These are phyloP conservation scores for Arthroderma sp. DNA, from an alignment of 2,329 filamentous ascomycete genomes.

Conservation along the genomic window DNA sequence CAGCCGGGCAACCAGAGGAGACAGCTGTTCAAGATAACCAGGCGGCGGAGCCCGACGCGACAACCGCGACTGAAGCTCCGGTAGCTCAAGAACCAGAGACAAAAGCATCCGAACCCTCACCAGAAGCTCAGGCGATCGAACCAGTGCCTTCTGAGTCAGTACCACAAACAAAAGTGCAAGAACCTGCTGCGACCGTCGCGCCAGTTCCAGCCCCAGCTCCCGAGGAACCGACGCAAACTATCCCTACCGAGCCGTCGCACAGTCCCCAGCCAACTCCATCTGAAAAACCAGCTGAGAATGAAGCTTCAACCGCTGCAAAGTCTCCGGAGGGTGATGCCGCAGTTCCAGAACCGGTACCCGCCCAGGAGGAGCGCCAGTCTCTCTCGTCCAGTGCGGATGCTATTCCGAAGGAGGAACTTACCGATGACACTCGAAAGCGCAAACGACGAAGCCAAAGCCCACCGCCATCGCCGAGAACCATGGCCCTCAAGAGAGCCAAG, in stretches of 20 bases:
- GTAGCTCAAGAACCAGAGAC: not conserved
- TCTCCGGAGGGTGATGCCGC: slow-evolving; percentile 1
- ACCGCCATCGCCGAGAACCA: slow-evolving; percentile 40
- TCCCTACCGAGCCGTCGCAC: slow-evolving; percentile 2
- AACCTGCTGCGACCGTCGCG: not conserved
- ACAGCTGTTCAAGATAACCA: slow-evolving; percentile 7
- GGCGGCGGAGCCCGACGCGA: not conserved
- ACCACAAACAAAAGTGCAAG: not conserved
- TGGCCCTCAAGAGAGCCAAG: slow-evolving; percentile 43
- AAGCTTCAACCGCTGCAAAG: slow-evolving; percentile 10
- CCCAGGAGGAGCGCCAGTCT: slow-evolving; percentile 10
- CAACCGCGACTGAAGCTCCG: slow-evolving; percentile 1
- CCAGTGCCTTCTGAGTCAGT: not conserved
- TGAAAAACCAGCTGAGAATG: slow-evolving; percentile 12
- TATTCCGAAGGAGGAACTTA: slow-evolving; percentile 20
- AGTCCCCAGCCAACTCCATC: slow-evolving; percentile 2
- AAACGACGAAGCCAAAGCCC: slow-evolving; percentile 55
- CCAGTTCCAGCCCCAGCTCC: not conserved
- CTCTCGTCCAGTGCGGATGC: slow-evolving; percentile 16
- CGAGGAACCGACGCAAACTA: slow-evolving; percentile 2
- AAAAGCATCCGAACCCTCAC: not conserved
- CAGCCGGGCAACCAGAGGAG: slow-evolving; percentile 18
- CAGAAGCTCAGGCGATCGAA: not conserved
- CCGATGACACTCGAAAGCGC: slow-evolving; percentile 48
- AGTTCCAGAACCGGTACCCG: slow-evolving; percentile 14